These are phyloP conservation scores for Alternaria gansuensis DNA, from an alignment of 2,329 filamentous ascomycete genomes.

Conservation along the genomic window DNA sequence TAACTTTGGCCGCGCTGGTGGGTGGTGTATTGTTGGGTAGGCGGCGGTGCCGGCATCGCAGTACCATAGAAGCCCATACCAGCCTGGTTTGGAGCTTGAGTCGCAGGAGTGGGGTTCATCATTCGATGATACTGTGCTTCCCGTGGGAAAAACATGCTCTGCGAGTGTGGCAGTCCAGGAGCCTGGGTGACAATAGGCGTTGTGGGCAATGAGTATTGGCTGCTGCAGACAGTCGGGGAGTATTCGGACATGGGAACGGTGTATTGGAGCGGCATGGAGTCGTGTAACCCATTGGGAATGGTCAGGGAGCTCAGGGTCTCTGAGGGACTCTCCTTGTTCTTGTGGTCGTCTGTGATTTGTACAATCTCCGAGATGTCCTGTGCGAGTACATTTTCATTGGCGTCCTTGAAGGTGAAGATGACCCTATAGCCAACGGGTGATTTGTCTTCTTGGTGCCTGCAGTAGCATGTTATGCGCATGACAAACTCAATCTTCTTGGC, in stretches of 20 bases:
- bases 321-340: conserved; percentile 62
- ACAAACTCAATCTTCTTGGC: conserved; percentile 83
- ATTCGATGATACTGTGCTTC: conserved; percentile 28
- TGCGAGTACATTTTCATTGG: conserved; percentile 76
- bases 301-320: conserved; percentile 34
- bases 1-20: conserved; percentile 36
- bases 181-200: conserved; percentile 36
- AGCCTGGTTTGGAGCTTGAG: conserved; percentile 24
- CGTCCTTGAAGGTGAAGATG: conserved; percentile 93
- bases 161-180: conserved; percentile 34
- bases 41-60: conserved; percentile 19
- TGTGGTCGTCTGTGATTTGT: conserved; percentile 98
- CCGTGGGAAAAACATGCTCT: conserved; percentile 31
- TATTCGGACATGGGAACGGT: conserved; percentile 34
- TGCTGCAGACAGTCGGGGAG: conserved; percentile 33
- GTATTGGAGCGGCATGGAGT: conserved; percentile 30
- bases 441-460: conserved; percentile 93
- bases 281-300: conserved; percentile 27
- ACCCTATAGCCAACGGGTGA: conserved; percentile 77
- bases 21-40: conserved; percentile 24
- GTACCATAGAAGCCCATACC: conserved; percentile 24
- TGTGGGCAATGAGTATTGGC: conserved; percentile 40
- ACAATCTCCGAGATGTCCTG: conserved; percentile 82
- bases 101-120: conserved; percentile 17
- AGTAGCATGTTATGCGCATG: conserved; percentile 98